Evolutionary conservation across 352 stramenopile genomes (phyloP), one percentile per base, ranked within the genome.

Genomic region (Pythium scleroteichum): DNA sequence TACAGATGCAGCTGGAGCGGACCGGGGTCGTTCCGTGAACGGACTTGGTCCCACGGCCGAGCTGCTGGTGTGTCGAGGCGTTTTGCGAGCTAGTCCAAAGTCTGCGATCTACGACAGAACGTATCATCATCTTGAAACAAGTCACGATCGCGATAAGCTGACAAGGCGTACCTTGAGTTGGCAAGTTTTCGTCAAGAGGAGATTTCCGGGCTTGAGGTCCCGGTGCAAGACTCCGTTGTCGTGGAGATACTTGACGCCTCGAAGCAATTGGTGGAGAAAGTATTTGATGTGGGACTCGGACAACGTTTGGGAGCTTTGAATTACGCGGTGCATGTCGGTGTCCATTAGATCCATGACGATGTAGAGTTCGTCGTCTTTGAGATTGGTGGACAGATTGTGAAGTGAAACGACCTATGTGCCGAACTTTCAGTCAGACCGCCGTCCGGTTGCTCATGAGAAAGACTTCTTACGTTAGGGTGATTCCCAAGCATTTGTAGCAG

Each of bases 321-420:
- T 94, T 44, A 97, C 81, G 17, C 84, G 78, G 47, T 97, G 88
- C 71, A 98, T 72, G 62, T 98, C 94, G 2, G 86, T 97, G 68
- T 98, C 94, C 78, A 98, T 94, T 58, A 97, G 84, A 45, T 98
- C 90, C 92, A 98, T 98, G 6, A 97, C 72, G 42, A 98, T 96
- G 66, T 98, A 98, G n/a, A 98, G 71, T 65, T 97, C 93, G 51
- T 98, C 92, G 51, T 97, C 80, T 32, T 80, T 79, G 8, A 97
- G 70, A 59, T 97, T 97, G 4, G 86, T 78, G 5, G 76, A 88
- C 16, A 95, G 61, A 50, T 93, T 90, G 62, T 94, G 78, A 35
- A 95, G 75, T 0, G 74, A 80, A 20, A 97, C 82, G 46, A 98
- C 76, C 83, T 97, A 52, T 29, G 4, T 5, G 26, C 17, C n/a